A percentile compares a stretch with the other conserved stretches of the same genome.
Conservation (phyloP, 179 eudicot species). For the Spinacia oleracea region DNA sequence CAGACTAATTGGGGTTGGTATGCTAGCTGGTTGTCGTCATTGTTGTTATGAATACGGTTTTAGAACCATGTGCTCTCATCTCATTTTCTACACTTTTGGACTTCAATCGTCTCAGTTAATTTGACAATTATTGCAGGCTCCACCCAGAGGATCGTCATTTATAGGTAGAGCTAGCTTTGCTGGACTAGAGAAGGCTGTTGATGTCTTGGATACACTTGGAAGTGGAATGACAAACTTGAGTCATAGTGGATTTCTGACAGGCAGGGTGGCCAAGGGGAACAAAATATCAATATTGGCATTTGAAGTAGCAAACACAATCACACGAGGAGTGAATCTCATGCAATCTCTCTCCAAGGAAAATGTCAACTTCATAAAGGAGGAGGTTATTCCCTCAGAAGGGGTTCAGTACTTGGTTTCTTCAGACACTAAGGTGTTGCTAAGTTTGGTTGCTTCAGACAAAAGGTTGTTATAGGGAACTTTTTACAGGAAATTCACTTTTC, state of each 20-base stretch:
- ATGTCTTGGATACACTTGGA: conserved; percentile 40
- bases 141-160: conserved; percentile 33
- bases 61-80: neutral
- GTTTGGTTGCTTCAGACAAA: conserved; percentile 29
- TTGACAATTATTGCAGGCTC: conserved; percentile 14
- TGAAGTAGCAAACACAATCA: conserved; percentile 40
- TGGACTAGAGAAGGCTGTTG: conserved; percentile 41
- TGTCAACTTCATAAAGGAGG: conserved; percentile 34
- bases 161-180: conserved; percentile 40
- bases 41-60: neutral
- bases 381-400: conserved; percentile 33
- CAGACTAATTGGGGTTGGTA: neutral
- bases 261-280: conserved; percentile 32
- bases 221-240: conserved; percentile 42
- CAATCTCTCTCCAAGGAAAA: conserved; percentile 32
- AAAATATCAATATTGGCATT: conserved; percentile 38
- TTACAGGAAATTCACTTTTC: neutral
- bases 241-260: conserved; percentile 37
- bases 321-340: conserved; percentile 35
- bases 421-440: conserved; percentile 25
- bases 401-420: conserved; percentile 37
- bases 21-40: neutral
- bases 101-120: neutral
- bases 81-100: neutral
- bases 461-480: conserved; percentile 27